Evolutionary conservation across 2,329 filamentous ascomycete species (phyloP), one percentile per base, ranked within the genome.

Genomic region (Trichoderma sp.): DNA sequence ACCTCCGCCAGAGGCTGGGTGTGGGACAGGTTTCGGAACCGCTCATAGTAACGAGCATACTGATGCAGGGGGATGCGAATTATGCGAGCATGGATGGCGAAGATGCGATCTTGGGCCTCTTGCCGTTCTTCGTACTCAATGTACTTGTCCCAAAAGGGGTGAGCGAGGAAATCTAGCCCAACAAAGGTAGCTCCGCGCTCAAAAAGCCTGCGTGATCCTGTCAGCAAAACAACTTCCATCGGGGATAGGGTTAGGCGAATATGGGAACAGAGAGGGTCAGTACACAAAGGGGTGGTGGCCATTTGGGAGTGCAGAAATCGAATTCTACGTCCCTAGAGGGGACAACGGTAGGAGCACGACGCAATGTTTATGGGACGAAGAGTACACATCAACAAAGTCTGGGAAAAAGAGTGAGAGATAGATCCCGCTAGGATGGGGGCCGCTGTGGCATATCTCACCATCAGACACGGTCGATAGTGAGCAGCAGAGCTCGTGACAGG

Each of bases 71-170:
- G 96, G 71, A 98, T 95, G 81, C 94, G 91, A 72, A 98, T 93
- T 74, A 98, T 90, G 72, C 95, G 94, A 77, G 89, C 89, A 71
- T 98, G 89, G 74, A 99, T 94, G 56, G 91, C 91, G 80, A 97
- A 97, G 73, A 98, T 94, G 80, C 92, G 94, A 78, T 97, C 94
- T 16, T 93, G 91, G 0, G 93, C 91, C 81, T 98, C 95, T 77
- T 96, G 88, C 2, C 95, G 93, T 83, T 98, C 95, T 83, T 98
- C 97, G 81, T 97, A 98, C 83, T 98, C 97, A 78, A 99, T 91
- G 82, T 98, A 99, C 85, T 98, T 98, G 84, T 99, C 97, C 97
- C 97, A 99, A 86, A 99, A 98, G 1, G 95, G 95, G 82, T 98
- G 95, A 2, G 95, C 93, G 35, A 98, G 89, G 82, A 98, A 99